Evolutionary conservation across 2,329 filamentous ascomycete genomes (phyloP), one percentile per base, ranked within the genome.

Genomic region (Colletotrichum tamarilloi): DNA sequence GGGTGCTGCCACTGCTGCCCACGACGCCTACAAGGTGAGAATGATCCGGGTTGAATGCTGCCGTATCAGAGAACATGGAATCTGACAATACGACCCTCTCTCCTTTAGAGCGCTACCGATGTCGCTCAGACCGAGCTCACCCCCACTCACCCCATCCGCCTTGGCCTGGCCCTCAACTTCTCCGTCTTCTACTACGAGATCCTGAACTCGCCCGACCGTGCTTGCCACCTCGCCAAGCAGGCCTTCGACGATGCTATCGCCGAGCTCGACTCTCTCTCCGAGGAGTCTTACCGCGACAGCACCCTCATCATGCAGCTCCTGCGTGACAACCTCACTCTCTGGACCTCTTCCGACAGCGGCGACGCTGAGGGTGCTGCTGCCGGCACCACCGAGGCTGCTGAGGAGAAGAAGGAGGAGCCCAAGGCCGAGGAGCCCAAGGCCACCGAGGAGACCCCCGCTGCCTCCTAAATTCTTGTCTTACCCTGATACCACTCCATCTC

Each of bases 121-220:
- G 96, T 98, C 82, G 97, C 97, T 80, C 96, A 98, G 90, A 98
- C 94, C 78, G 96, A 98, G 87, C 93, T 98, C 80, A 96, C 96
- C 76, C 96, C 96, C 76, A 98, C 97, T 75, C 96, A 98, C 90
- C 96, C 96, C 80, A 98, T 98, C 88, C 95, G 96, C 82, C 94
- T 98, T 77, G 96, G 96, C 85, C 93, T 98, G 81, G 96, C 96
- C 79, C 92, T 98, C 80, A 98, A 98, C 93, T 98, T 98, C 92
- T 98, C 95, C 77, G 96, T 98, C 81, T 98, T 98, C 90, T 98
- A 98, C 92, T 98, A 98, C 87, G 97, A 98, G 91, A 98, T 98
- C 84, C 90, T 98, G 83, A 98, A 98, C 93, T 97, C 95, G 46
- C 96, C 95, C 81, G 95, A 98, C 87, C 95, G 94, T 83, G 96